A percentile compares a stretch with the other conserved stretches of the same genome.
Conservation (phyloP, 2,329 filamentous ascomycete species). For the Trichothecium sympodiale region DNA sequence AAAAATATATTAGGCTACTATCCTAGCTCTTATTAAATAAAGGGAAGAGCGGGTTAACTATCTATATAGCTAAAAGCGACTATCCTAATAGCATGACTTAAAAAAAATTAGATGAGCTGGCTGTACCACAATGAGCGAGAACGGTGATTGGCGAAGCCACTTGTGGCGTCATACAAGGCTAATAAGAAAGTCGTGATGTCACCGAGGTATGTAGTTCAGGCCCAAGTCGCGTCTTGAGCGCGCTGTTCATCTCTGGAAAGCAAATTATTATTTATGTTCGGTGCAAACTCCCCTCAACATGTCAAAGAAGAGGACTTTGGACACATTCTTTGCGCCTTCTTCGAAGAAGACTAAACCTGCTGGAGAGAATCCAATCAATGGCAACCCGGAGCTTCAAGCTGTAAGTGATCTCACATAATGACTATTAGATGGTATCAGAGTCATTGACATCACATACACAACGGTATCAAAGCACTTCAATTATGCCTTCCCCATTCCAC, state of each 20-base stretch:
- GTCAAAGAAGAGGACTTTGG: constrained; percentile 51
- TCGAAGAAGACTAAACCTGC: constrained; percentile 21
- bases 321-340: constrained; percentile 53
- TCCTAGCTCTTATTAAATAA: too few relatives aligned
- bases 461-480: constrained; percentile 26
- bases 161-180: too few relatives aligned
- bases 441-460: constrained; percentile 8
- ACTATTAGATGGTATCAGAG: too few relatives aligned
- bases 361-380: background rate
- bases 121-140: background rate
- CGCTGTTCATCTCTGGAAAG: too few relatives aligned
- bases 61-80: too few relatives aligned
- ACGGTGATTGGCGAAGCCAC: constrained; percentile 4
- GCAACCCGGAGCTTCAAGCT: too few relatives aligned
- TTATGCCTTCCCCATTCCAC: constrained; percentile 40
- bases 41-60: too few relatives aligned
- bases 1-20: too few relatives aligned
- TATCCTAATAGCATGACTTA: background rate
- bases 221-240: background rate
- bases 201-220: background rate
- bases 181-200: too few relatives aligned
- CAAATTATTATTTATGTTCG: too few relatives aligned
- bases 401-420: background rate
- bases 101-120: too few relatives aligned
- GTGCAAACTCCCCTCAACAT: constrained; percentile 8